Percentiles rank a stretch among this genome's conserved stretches.
Conservation (phyloP, 495 filamentous ascomycete genomes). For the Lepraria neglecta region DNA sequence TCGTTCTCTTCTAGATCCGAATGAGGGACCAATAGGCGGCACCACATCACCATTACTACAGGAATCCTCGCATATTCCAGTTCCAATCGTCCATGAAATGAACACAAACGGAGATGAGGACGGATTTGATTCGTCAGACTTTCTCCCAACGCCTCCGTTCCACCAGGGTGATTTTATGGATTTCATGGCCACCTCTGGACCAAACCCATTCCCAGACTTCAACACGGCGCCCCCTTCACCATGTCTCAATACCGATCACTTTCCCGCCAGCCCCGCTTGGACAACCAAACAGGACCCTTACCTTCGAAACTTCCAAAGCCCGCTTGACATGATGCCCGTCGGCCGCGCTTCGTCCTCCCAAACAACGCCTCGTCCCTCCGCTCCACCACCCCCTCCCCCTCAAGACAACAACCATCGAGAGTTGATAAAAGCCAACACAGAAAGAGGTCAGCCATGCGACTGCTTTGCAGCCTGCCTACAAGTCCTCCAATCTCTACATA, state of each 20-base stretch:
- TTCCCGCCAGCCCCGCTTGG: conserved; percentile 9
- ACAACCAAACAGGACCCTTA: conserved; percentile 16
- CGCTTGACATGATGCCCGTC: conserved; percentile 33
- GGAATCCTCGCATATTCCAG: neutral
- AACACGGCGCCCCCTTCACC: conserved; percentile 10
- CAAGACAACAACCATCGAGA: neutral
- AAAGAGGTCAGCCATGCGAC: conserved; percentile 29
- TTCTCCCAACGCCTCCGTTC: conserved; percentile 22
- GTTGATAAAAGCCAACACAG: neutral
- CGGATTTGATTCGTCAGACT: conserved; percentile 18
- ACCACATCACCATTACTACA: conserved; percentile 15
- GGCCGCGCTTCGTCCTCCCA: conserved; percentile 21
- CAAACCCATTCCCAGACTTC: conserved; percentile 11
- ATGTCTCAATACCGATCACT: neutral
- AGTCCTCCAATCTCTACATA: conserved; percentile 41
- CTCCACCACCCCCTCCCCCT: conserved; percentile 12
- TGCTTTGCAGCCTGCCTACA: conserved; percentile 45
- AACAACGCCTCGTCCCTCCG: conserved; percentile 8
- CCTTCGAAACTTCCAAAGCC: conserved; percentile 21
- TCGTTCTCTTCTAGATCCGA: conserved; percentile 16
- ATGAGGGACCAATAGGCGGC: conserved; percentile 13
- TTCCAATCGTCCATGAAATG: neutral
- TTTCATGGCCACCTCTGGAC: conserved; percentile 13
- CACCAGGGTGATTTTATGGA: conserved; percentile 22
- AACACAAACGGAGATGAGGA: neutral